These are phyloP conservation scores for Macrocybe gigantea DNA, from an alignment of 768 basidiomycete species.

Conservation along the genomic window DNA sequence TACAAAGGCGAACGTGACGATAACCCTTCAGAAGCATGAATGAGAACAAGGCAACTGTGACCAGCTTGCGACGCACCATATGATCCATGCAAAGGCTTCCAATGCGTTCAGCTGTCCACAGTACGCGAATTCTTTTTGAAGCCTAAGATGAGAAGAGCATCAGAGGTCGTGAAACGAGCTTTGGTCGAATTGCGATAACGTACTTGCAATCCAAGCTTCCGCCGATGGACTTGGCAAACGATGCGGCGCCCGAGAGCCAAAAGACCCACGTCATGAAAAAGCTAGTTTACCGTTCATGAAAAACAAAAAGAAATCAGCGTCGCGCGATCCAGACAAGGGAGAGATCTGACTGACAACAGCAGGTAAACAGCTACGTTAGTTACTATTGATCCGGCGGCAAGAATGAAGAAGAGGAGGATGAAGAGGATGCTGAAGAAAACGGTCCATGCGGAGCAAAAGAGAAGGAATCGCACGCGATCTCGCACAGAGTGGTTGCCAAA, in stretches of 20 bases:
- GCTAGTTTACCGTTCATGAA: slow-evolving; percentile 24
- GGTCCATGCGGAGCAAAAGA: slow-evolving; percentile 75
- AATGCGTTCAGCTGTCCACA: slow-evolving; percentile 76
- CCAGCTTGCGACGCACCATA: slow-evolving; percentile 43
- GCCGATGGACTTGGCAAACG: slow-evolving; percentile 59
- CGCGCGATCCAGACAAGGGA: not conserved
- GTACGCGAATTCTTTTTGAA: slow-evolving; percentile 44
- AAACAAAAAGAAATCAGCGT: not conserved
- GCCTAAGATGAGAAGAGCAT: slow-evolving; percentile 15
- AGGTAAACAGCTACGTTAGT: slow-evolving; percentile 62
- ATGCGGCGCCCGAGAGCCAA: slow-evolving; percentile 71
- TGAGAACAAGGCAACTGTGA: not conserved
- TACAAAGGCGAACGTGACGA: slow-evolving; percentile 57
- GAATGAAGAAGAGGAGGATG: slow-evolving; percentile 47
- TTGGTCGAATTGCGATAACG: slow-evolving; percentile 12
- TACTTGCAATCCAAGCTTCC: slow-evolving; percentile 69
- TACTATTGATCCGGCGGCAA: slow-evolving; percentile 40
- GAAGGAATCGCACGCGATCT: slow-evolving; percentile 59
- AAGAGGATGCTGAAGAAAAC: slow-evolving; percentile 46
- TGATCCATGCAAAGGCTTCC: slow-evolving; percentile 71
- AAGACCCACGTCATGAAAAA: slow-evolving; percentile 68
- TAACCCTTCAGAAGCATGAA: slow-evolving; percentile 36
- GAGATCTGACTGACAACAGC: slow-evolving; percentile 44
- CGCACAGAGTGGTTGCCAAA: slow-evolving; percentile 41
- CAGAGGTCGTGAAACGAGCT: not conserved